Evolutionary conservation across 305 asterid genomes (phyloP).

Genomic region (Fraxinus latifolia): DNA sequence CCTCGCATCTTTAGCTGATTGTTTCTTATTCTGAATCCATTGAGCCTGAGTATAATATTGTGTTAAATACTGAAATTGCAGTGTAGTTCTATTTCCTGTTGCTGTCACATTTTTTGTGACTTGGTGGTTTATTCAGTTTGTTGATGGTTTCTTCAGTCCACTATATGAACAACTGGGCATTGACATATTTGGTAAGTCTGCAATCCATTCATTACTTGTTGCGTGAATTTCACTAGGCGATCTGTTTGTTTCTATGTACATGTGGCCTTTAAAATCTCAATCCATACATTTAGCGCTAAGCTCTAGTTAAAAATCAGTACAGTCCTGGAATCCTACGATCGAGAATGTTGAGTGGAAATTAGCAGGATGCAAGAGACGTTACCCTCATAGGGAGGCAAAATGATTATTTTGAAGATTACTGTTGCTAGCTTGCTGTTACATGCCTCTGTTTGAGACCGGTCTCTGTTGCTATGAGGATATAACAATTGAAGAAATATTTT

Average conservation of each 20-base stretch:
- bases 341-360: background rate
- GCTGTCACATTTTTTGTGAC: slow-evolving; percentile 85
- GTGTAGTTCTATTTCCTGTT: slow-evolving; percentile 88
- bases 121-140: slow-evolving; percentile 94
- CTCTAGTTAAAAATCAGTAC: background rate
- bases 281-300: background rate
- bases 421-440: background rate
- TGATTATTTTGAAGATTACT: background rate
- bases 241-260: background rate
- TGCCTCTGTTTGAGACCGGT: background rate
- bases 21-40: background rate
- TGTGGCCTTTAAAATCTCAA: background rate
- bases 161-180: slow-evolving; percentile 74
- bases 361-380: background rate
- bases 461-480: background rate
- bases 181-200: slow-evolving; percentile 69
- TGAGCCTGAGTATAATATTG: slow-evolving; percentile 23
- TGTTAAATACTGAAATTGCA: slow-evolving; percentile 42
- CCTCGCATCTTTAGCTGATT: slow-evolving; percentile 12
- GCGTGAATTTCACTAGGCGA: background rate
- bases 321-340: background rate
- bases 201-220: background rate
- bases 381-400: background rate
- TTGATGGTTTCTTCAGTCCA: slow-evolving; percentile 96
- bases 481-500: background rate